Percentiles rank a stretch among this genome's conserved stretches.
Evolutionary conservation across 202 grass and related monocot genomes (phyloP).

Genomic region (Hordeum pubiflorum): DNA sequence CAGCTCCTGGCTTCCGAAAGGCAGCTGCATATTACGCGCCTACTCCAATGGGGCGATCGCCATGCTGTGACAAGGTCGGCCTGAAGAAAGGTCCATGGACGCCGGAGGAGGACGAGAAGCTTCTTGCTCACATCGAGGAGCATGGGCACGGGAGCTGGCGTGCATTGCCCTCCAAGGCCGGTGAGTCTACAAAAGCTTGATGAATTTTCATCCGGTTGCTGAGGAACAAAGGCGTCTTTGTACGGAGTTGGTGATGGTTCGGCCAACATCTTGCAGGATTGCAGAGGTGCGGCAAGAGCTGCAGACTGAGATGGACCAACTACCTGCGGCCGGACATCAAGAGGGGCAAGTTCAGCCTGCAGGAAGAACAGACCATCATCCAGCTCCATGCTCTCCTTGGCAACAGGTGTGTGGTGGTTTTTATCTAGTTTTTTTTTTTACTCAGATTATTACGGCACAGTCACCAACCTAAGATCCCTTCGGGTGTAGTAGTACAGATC

Average conservation of each 20-base stretch:
- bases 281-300: constrained; percentile 94
- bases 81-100: constrained; percentile 98
- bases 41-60: constrained; percentile 71
- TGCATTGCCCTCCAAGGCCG: constrained; percentile 77
- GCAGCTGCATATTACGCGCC: constrained; percentile 11
- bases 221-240: background rate
- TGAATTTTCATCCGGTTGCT: constrained; percentile 1
- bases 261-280: constrained; percentile 47
- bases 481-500: background rate
- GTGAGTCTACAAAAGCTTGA: constrained; percentile 40
- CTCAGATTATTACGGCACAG: constrained; percentile 11
- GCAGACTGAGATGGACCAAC: constrained; percentile 90
- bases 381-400: constrained; percentile 89
- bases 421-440: background rate
- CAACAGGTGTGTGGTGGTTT: constrained; percentile 48
- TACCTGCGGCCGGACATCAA: constrained; percentile 93
- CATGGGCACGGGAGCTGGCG: constrained; percentile 94
- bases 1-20: constrained; percentile 23
- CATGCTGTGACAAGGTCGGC: constrained; percentile 84
- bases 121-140: constrained; percentile 90
- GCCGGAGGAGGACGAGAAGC: constrained; percentile 84
- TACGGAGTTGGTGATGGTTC: constrained; percentile 16
- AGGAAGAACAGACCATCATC: constrained; percentile 90
- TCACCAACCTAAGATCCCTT: background rate
- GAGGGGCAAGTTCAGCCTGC: constrained; percentile 88